phyloP scores from a whole-genome alignment of 2,329 filamentous ascomycete genomes.

The Fusarium algeriense region DNA sequence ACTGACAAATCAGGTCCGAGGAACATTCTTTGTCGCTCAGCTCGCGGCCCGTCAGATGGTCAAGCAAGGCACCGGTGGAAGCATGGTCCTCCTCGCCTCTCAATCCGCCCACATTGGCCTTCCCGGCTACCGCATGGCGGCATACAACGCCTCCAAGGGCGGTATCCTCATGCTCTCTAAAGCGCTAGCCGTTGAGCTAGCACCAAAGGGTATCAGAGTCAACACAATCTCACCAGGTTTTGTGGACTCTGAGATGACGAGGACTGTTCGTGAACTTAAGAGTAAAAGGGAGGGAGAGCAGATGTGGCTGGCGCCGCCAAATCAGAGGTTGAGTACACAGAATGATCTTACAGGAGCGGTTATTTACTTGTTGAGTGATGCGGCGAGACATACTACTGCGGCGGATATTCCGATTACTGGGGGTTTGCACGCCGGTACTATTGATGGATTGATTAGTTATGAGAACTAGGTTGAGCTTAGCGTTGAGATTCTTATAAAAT shows the following conservation, averaged over 20 bases:
- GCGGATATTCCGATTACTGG: conserved; percentile 60
- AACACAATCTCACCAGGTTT: conserved; percentile 57
- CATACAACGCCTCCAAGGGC: conserved; percentile 59
- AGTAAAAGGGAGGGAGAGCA: conserved; percentile 52
- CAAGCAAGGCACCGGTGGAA: conserved; percentile 54
- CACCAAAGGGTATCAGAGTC: conserved; percentile 52
- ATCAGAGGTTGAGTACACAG: conserved; percentile 55
- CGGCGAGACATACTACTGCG: conserved; percentile 57
- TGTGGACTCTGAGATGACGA: conserved; percentile 54
- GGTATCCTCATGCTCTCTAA: conserved; percentile 56
- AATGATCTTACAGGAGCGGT: conserved; percentile 58
- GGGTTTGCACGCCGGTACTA: conserved; percentile 56
- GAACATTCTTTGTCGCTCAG: conserved; percentile 58
- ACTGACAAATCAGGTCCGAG: conserved; percentile 50
- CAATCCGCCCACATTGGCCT: conserved; percentile 43
- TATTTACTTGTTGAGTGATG: conserved; percentile 59
- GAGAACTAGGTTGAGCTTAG: conserved; percentile 21
- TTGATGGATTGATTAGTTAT: conserved; percentile 54
- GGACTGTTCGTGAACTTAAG: conserved; percentile 49
- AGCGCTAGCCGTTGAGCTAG: conserved; percentile 55
- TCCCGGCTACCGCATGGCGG: conserved; percentile 49
- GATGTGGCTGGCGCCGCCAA: conserved; percentile 55
- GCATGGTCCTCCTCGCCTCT: conserved; percentile 51
- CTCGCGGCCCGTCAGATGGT: conserved; percentile 55
- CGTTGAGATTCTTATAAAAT: neutral